Base-by-base conservation (phyloP, 2,329 filamentous ascomycete species). In the Achaetomium macrosporum region DNA sequence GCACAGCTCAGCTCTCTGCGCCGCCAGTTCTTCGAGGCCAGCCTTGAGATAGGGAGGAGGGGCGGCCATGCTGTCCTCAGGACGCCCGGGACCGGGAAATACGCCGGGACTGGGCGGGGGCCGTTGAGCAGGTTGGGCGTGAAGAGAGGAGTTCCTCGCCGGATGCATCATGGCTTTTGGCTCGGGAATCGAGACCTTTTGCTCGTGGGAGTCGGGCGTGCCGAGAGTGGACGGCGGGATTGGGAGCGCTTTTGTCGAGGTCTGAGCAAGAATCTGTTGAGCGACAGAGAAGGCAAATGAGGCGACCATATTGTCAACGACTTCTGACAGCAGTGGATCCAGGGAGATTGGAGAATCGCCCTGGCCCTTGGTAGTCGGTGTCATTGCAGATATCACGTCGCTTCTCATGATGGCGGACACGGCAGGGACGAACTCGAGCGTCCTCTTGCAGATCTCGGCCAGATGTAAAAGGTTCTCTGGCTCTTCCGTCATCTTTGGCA, bases 391-490 rank as follows among this genome's bases (percentile, higher is more conserved):
- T 43, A 82, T 71, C 2, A 97, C 74, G 64, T 97, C 93, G 50
- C 82, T 79, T 48, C 90, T 82, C 72, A 97, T 83, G 19, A 90
- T 82, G 49, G 88, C 82, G 3, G 89, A 87, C 36, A 89, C 84
- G 37, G 85, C 81, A 1, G 88, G 86, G 36, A 97, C 86, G 62
- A 96, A 97, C 57, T 88, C 85, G 10, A 93, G 77, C 1, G 90
- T 85, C 53, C 91, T 81, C 56, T 84, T 83, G 65, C 90, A 95
- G 29, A 96, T 82, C 64, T 97, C 90, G 1, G 89, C 87, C n/a
- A 96, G 77, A 57, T 90, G 82, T 10, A 80, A 73, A 20, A 96
- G 71, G 61, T 95, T 87, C 66, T 95, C 90, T 0, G 77, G 67
- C 56, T 87, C 85, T 40, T 83, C 79, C 0, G 74, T 72, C 37